Conservation (phyloP, 345 rosid genomes). For the Eutrema heterophyllum region DNA sequence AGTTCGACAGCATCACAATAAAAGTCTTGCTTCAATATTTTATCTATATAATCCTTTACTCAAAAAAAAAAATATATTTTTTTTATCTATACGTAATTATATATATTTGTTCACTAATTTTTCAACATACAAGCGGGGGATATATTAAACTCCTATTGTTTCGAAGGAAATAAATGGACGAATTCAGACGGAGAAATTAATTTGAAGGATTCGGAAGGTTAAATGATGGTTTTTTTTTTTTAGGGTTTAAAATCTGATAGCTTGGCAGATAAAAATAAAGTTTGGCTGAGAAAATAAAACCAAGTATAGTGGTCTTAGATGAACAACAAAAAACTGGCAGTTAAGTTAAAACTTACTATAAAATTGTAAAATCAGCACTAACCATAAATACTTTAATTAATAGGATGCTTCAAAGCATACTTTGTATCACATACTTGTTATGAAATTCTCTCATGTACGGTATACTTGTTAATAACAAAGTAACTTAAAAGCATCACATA, state of each 20-base stretch:
- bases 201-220: neutral
- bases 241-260: neutral
- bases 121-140: neutral
- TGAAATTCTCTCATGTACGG: conserved; percentile 11
- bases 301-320: neutral
- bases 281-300: neutral
- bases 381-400: neutral
- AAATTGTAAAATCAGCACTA: neutral
- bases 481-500: conserved; percentile 27
- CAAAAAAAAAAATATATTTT: no score
- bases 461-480: conserved; percentile 9
- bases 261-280: neutral
- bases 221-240: neutral
- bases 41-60: no score
- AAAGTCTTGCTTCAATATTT: neutral
- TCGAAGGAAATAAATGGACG: neutral
- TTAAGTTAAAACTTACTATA: neutral
- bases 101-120: neutral
- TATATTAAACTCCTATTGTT: neutral
- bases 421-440: conserved; percentile 16
- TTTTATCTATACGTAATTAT: neutral
- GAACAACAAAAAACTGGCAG: neutral
- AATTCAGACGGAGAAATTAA: neutral
- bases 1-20: neutral
- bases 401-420: conserved; percentile 27